Evolutionary conservation across 495 filamentous ascomycete genomes (phyloP).

Genomic region (Aspergillus coremiiformis): DNA sequence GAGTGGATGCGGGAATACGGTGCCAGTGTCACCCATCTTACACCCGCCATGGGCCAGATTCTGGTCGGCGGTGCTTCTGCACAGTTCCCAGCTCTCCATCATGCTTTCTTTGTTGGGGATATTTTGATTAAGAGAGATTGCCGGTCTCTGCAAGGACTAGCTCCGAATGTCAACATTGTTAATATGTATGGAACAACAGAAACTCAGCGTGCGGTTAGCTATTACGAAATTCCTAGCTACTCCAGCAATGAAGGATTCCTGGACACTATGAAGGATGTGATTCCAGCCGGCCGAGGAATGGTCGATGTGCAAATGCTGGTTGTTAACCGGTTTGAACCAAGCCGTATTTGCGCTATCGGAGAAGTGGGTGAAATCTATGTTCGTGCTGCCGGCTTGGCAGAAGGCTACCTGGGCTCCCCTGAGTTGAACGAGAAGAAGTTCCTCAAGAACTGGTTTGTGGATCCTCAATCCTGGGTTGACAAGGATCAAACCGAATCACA

Average conservation of each 20-base stretch:
- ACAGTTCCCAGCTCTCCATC: slow-evolving; percentile 67
- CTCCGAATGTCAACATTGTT: slow-evolving; percentile 70
- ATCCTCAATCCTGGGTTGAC: slow-evolving; percentile 63
- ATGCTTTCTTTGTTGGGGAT: slow-evolving; percentile 92
- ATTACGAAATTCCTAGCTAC: slow-evolving; percentile 72
- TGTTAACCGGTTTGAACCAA: slow-evolving; percentile 69
- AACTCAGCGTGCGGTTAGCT: slow-evolving; percentile 79
- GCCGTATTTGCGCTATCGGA: slow-evolving; percentile 67
- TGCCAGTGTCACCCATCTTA: slow-evolving; percentile 83
- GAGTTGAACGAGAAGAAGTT: slow-evolving; percentile 75
- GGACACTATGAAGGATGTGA: slow-evolving; percentile 65
- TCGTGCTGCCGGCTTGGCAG: slow-evolving; percentile 80
- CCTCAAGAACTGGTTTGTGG: slow-evolving; percentile 81
- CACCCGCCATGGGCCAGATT: slow-evolving; percentile 93
- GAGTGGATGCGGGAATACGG: slow-evolving; percentile 82
- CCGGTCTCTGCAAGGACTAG: slow-evolving; percentile 66
- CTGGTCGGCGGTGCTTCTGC: slow-evolving; percentile 76
- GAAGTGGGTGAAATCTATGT: slow-evolving; percentile 86
- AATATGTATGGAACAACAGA: slow-evolving; percentile 95
- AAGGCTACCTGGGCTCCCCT: slow-evolving; percentile 70
- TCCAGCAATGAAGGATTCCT: slow-evolving; percentile 60
- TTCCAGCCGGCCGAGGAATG: slow-evolving; percentile 88
- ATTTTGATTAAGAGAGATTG: slow-evolving; percentile 84
- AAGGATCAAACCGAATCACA: slow-evolving; percentile 45
- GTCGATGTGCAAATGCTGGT: slow-evolving; percentile 87